Base-by-base conservation (phyloP, 1,139 yeast genomes). In the Pichia sp. region DNA sequence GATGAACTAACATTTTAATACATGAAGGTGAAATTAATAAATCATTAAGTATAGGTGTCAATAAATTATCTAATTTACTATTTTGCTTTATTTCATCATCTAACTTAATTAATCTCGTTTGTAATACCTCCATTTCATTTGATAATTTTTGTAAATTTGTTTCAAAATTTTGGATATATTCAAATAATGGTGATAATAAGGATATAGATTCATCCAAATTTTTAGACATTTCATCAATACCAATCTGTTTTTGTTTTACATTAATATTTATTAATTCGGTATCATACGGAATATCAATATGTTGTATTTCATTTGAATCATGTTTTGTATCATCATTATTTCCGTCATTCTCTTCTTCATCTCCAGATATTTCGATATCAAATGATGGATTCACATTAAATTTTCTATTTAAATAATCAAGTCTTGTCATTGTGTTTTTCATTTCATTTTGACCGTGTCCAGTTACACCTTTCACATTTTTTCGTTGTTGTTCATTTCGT, bases 21-120 rank as follows among this genome's bases (percentile, higher is more conserved):
- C 81, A 68, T 4, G 76, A 77, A 0, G 96, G 95, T 0, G 96
- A 86, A 4, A 89, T 76, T 55, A 86, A 72, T 30, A 86, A 68
- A 55, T 86, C 92, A 38, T 84, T 74, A 0, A 89, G 81, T 11
- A 86, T 69, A 0, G 95, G 95, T 11, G 82, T 77, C 51, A 89
- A 73, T 47, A 75, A 74, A 31, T 72, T 74, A 35, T 83, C 83
- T 4, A 83, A 69, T 35, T 68, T 63, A 26, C 78, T 75, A 54
- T 88, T 83, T 40, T 70, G 64, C 10, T 72, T 70, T 5, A 87
- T 75, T 50, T 85, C 76, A 40, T 72, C 66, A 51, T 83, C 81
- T 37, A 90, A 69, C 7, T 76, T 68, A 2, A 75, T 65, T 4
- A 94, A 79, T 52, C 84, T 76, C 2, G 75, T 68, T 56, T 79